Base-by-base conservation (phyloP, 345 rosid genomes). In the Firmiana major region DNA sequence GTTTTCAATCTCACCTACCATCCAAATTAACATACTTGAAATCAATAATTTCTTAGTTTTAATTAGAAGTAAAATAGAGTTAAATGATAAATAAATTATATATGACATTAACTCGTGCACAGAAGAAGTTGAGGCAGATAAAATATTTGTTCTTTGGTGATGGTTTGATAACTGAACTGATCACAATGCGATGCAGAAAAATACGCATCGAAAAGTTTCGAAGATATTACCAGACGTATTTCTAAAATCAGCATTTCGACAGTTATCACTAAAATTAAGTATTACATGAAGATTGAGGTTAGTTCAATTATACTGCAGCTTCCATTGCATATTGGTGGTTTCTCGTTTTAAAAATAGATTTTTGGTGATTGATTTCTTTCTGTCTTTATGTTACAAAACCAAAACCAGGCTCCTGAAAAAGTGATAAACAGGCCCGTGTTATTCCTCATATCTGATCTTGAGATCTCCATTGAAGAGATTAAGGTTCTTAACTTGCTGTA, bases 361-460 rank as follows among this genome's bases (percentile, higher is more conserved):
- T n/a, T 21, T 43, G 34, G 43, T 3, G 34, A 31, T 31, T 66
- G 26, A 24, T 26, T 38, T 45, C 3, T 6, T 48, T 48, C 6
- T 13, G 3, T 13, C 17, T 17, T 16, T n/a, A n/a, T n/a, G n/a
- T 26, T 11, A 22, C 6, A 21, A 65, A 9, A 0, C 3, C 34
- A 31, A 9, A 28, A 79, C 43, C 81, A 90, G 98, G 97, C 78
- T 28, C 86, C 89, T 43, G 95, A 89, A 22, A 87, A 83, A 64
- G 79, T 93, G 48, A 87, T 89, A 59, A 86, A 85, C 81, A 94
- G 83, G 83, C 87, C 86, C 76, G 93, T 91, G 77, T 75, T 94
- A 66, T 82, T 90, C 26, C 86, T 90, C 51, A 78, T 93, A 74
- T 90, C 98, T 3, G 84, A 80, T 59, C 84, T 84, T 11, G 86